Conservation (phyloP, 2,329 filamentous ascomycete genomes). For the Gnomoniopsis smithogilvyi region DNA sequence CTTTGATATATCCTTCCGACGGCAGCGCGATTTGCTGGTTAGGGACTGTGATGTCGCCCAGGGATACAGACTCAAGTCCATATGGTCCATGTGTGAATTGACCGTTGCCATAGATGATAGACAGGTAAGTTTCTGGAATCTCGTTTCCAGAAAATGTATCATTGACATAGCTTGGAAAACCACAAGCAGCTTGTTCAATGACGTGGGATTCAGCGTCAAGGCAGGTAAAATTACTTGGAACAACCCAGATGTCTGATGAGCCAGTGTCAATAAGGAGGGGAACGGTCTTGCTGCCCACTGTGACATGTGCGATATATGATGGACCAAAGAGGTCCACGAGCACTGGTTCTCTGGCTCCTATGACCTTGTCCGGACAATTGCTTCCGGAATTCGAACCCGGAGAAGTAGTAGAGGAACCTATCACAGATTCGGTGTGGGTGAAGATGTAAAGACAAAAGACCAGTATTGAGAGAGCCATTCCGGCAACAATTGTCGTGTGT, state of each 20-base stretch:
- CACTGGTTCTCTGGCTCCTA: neutral
- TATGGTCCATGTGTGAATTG: slow-evolving; percentile 12
- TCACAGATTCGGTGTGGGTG: no score
- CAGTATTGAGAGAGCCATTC: no score
- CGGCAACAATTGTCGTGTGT: no score
- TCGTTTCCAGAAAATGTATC: neutral
- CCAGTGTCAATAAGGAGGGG: slow-evolving; percentile 28
- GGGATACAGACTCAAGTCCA: slow-evolving; percentile 2
- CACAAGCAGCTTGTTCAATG: neutral
- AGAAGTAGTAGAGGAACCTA: no score
- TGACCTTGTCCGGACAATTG: neutral
- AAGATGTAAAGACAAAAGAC: no score
- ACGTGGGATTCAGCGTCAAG: slow-evolving; percentile 1
- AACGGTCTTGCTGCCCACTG: slow-evolving; percentile 23
- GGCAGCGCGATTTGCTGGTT: slow-evolving; percentile 12
- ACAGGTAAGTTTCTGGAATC: slow-evolving; percentile 10
- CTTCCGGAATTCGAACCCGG: neutral
- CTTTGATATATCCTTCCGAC: slow-evolving; percentile 1
- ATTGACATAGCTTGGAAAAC: slow-evolving; percentile 1
- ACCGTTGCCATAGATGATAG: slow-evolving; percentile 6
- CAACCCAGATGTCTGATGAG: slow-evolving; percentile 20
- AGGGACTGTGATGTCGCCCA: slow-evolving; percentile 4
- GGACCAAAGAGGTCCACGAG: slow-evolving; percentile 1
- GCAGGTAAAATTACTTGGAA: slow-evolving; percentile 5
- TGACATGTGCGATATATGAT: slow-evolving; percentile 26